phyloP scores from a whole-genome alignment of 2,329 filamentous ascomycete genomes.

The Macrophomina phaseolina region DNA sequence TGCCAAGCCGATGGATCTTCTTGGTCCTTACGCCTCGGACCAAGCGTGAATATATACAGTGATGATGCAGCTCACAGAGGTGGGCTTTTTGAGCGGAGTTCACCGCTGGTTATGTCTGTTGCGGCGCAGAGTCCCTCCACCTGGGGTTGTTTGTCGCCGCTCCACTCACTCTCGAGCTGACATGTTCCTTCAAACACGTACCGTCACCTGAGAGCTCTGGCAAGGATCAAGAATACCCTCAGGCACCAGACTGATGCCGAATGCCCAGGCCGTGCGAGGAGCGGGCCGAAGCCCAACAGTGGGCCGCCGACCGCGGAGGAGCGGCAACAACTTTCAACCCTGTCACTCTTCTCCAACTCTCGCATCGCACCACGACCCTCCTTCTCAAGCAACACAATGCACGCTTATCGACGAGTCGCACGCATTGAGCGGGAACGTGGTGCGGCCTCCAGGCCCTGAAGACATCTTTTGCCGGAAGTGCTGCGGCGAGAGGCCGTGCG shows the following conservation, averaged over 20 bases:
- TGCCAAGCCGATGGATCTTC: too few species aligned
- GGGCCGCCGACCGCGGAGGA: slow-evolving; percentile 11
- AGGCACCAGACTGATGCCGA: slow-evolving; percentile 1
- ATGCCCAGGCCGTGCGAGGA: slow-evolving; percentile 3
- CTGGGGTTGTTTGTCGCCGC: neutral
- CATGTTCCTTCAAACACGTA: slow-evolving; percentile 22
- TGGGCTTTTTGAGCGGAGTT: too few species aligned
- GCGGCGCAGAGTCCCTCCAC: neutral
- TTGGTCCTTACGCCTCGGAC: too few species aligned
- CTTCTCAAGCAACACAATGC: neutral
- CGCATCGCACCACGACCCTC: neutral
- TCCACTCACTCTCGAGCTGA: slow-evolving; percentile 32
- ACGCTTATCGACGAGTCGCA: neutral
- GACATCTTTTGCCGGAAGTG: neutral
- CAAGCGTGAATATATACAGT: too few species aligned
- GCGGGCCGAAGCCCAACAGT: slow-evolving; percentile 2
- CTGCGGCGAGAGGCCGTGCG: slow-evolving; percentile 1
- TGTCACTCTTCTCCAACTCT: neutral
- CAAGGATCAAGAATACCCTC: neutral
- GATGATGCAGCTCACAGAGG: too few species aligned
- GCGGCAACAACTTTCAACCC: neutral
- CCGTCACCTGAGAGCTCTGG: neutral
- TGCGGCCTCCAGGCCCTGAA: neutral
- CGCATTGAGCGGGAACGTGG: neutral
- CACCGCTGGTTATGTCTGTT: neutral